A percentile compares a stretch with the other conserved stretches of the same genome.
Evolutionary conservation across 2,329 filamentous ascomycete genomes (phyloP).

Genomic region (Ophiostoma angusticollis): DNA sequence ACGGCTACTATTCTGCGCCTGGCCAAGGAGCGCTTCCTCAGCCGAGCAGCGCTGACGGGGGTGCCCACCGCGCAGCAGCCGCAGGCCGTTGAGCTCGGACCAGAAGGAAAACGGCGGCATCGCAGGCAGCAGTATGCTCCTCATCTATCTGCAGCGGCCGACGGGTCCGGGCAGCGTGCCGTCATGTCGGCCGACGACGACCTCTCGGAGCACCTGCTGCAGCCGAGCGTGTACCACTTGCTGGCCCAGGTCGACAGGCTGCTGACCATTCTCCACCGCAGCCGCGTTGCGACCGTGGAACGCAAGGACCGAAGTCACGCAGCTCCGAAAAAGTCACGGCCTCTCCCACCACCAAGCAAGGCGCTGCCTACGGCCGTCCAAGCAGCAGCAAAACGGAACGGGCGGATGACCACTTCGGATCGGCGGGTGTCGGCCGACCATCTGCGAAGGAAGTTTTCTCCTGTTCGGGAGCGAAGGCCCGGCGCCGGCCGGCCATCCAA

Average conservation of each 20-base stretch:
- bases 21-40: slow-evolving; percentile 56
- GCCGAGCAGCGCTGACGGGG: background rate
- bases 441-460: too few species aligned
- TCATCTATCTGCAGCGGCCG: too few species aligned
- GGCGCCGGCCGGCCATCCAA: slow-evolving; percentile 26
- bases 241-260: slow-evolving; percentile 57
- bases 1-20: slow-evolving; percentile 50
- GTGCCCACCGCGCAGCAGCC: background rate
- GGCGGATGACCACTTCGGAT: slow-evolving; percentile 6
- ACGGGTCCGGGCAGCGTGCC: slow-evolving; percentile 17
- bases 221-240: slow-evolving; percentile 57
- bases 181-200: slow-evolving; percentile 59
- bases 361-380: too few species aligned
- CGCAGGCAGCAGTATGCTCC: too few species aligned
- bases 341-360: slow-evolving; percentile 2
- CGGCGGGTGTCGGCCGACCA: too few species aligned
- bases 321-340: background rate
- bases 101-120: too few species aligned
- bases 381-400: background rate
- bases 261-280: slow-evolving; percentile 56
- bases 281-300: slow-evolving; percentile 33
- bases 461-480: slow-evolving; percentile 10
- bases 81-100: too few species aligned
- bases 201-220: slow-evolving; percentile 48
- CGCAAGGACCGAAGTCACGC: background rate